phyloP scores from a whole-genome alignment of 31 red algal species.

The Porphyra umbilicalis region DNA sequence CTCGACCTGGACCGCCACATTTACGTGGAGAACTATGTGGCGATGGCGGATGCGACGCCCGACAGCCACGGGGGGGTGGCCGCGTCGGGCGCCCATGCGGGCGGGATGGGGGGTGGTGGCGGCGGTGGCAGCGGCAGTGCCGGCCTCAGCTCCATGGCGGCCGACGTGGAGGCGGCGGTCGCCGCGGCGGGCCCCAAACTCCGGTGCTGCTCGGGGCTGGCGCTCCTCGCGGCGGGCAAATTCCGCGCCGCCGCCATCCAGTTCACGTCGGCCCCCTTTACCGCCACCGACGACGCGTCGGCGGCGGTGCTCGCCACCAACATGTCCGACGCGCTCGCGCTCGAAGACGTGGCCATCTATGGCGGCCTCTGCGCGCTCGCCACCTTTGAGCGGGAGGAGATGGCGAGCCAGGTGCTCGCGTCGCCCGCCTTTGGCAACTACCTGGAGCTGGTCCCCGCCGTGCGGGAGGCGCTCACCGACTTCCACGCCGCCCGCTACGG shows the following conservation, averaged over 20 bases:
- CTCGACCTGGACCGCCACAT: slow-evolving; percentile 37
- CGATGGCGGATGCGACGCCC: slow-evolving; percentile 62
- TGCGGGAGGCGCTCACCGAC: slow-evolving; percentile 64
- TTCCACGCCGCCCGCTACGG: slow-evolving; percentile 73
- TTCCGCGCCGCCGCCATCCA: slow-evolving; percentile 35
- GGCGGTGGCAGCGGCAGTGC: background rate
- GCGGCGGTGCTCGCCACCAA: slow-evolving; percentile 17
- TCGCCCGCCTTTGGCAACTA: slow-evolving; percentile 42
- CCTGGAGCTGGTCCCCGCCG: slow-evolving; percentile 68
- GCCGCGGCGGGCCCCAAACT: slow-evolving; percentile 32
- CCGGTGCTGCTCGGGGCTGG: slow-evolving; percentile 65
- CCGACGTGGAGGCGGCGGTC: slow-evolving; percentile 30
- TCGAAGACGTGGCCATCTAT: slow-evolving; percentile 83
- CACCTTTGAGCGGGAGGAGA: slow-evolving; percentile 48
- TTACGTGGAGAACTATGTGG: slow-evolving; percentile 67
- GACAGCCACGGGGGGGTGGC: slow-evolving; percentile 30
- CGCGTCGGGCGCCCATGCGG: background rate
- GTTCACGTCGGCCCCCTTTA: slow-evolving; percentile 39
- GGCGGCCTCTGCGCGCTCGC: slow-evolving; percentile 81
- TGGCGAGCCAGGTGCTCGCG: slow-evolving; percentile 45
- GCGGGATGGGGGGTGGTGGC: background rate
- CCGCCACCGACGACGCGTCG: slow-evolving; percentile 38
- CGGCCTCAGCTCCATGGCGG: background rate
- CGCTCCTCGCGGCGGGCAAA: slow-evolving; percentile 47
- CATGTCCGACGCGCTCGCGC: slow-evolving; percentile 64